Evolutionary conservation across 2,329 filamentous ascomycete genomes (phyloP), one percentile per base, ranked within the genome.

Genomic region (Arthrobotrys megalospora): DNA sequence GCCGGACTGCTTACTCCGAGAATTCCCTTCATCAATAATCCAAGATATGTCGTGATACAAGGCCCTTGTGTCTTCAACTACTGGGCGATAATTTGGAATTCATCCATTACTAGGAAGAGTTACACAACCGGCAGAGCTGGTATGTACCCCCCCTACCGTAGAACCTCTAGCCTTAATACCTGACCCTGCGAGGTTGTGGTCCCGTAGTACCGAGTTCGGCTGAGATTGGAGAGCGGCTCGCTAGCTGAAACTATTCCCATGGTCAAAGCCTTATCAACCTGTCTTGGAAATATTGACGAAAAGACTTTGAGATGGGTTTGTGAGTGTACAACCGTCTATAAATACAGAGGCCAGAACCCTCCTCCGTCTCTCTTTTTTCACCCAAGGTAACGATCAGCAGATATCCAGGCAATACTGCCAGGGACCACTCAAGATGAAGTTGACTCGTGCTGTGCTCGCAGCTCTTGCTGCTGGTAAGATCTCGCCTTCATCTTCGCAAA

Each of bases 391-490:
- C 24, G 19, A 64, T 64, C 68, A 65, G 21, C 68, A 65, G n/a
- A 19, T 19, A 24, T 58, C 38, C 53, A 48, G 60, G 53, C 43
- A 28, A 41, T 58, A 47, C 50, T 52, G 41, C 34, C 36, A 19
- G 41, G 60, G 34, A 47, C 16, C 41, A 64, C 41, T 8, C 28
- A 76, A 43, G 10, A 76, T 76, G 72, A 76, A 65, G 48, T 48
- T 76, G 6, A 64, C 24, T 41, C 14, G 38, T 52, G 65, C 58
- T 41, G 38, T 76, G 36, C 64, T 76, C 50, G 47, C 72, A 70
- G 72, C 65, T n/a, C 10, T 45, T 28, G 55, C 72, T 70, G 72
- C 48, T 43, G 48, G 72, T 76, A 48, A 58, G 72, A 60, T 14
- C 11, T 47, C n/a, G 5, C n/a, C 8, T 36, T 32, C 16, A 47